A percentile compares a stretch with the other conserved stretches of the same genome.
Conservation (phyloP, 495 filamentous ascomycete genomes). For the Penicillium antarcticum region DNA sequence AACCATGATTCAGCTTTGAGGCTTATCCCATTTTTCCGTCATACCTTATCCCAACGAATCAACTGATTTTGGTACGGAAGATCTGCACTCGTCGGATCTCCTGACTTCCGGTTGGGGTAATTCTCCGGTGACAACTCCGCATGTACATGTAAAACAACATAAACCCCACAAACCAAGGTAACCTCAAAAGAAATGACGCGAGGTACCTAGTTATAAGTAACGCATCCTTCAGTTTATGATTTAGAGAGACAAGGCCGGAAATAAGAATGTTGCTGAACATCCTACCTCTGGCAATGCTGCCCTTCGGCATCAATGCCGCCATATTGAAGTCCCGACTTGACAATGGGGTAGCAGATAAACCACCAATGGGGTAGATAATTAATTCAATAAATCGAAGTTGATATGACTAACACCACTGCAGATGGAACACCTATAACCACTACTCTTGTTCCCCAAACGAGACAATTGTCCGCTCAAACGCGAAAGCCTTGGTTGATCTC, state of each 20-base stretch:
- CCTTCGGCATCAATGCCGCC: not conserved
- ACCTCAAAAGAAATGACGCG: no score
- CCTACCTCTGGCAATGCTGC: not conserved
- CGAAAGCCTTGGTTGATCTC: constrained; percentile 52
- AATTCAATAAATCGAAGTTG: not conserved
- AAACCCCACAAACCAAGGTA: no score
- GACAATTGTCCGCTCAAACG: constrained; percentile 46
- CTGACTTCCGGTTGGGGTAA: not conserved
- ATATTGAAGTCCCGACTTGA: constrained; percentile 14
- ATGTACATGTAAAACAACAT: no score
- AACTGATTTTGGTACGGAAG: not conserved
- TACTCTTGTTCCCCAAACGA: constrained; percentile 50
- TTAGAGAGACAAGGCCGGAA: not conserved
- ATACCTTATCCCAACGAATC: no score
- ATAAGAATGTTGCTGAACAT: not conserved
- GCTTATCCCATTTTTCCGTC: no score
- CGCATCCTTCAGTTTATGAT: no score
- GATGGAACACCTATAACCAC: constrained; percentile 57
- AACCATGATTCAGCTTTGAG: no score
- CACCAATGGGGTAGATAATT: constrained; percentile 31
- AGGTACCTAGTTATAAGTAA: not conserved
- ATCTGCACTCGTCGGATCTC: not conserved
- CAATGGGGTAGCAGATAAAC: constrained; percentile 27
- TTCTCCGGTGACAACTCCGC: not conserved
- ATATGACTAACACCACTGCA: constrained; percentile 2